Base-by-base conservation (phyloP, 495 filamentous ascomycete genomes). In the Penicillium dipodomyicola region DNA sequence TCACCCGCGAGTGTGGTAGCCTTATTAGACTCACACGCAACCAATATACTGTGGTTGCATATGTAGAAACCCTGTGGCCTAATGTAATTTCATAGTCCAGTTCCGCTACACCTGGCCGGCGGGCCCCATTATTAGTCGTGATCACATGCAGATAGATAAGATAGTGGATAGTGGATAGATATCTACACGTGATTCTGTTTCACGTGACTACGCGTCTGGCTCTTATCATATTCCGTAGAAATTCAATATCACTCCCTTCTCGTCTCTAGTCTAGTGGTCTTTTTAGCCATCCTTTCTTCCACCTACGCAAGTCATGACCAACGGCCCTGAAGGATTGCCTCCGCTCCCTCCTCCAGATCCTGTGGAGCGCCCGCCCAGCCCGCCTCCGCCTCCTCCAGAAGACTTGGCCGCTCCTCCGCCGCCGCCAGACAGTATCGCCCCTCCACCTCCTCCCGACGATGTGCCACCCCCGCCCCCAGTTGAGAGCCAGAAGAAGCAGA, bases 311-410 rank as follows among this genome's bases (percentile, higher is more conserved):
- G 66, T 71, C 17, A 37, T 67, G 14, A 61, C 59, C 10, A 68
- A 72, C 41, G 67, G 62, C n/a, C 58, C 56, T 0, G 60, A 67
- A 37, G 51, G 25, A 6, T 37, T 30, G 7, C 62, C 71, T 29
- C 60, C 57, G 8, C 48, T 44, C 7, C 72, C 72, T 57, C 70
- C 69, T 4, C 70, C 76, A 53, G 74, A 80, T 23, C 56, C 69
- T 5, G 54, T 64, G n/a, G 68, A 72, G 50, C 67, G 65, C 32
- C 74, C 71, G 49, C 63, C 67, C 8, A 65, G 69, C 25, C 81
- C 82, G 39, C 84, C 84, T 46, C 85, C 85, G 8, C 82, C 81
- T 60, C 84, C 82, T 30, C 80, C 80, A 61, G 75, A 75, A 54
- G 70, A 77, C 23, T 68, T 68, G 43, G 67, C 63, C 49, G 70